A percentile compares a stretch with the other conserved stretches of the same genome.
phyloP scores from a whole-genome alignment of 768 basidiomycete species.

The Russula sp. region DNA sequence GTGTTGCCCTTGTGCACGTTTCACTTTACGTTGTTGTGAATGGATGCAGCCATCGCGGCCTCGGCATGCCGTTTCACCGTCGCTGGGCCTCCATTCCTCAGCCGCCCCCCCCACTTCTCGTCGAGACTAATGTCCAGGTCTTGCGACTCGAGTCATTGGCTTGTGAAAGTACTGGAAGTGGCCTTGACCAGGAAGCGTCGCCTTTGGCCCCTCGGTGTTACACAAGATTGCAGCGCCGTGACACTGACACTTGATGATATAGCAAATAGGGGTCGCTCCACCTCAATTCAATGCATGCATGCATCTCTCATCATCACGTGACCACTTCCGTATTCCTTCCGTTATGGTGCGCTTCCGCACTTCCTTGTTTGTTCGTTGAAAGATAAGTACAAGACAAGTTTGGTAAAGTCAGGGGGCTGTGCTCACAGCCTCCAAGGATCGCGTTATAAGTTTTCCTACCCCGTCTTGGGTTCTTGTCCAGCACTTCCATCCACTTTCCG shows the following conservation, averaged over 20 bases:
- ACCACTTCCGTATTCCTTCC: background rate
- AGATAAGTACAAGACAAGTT: background rate
- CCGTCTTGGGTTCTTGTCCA: background rate
- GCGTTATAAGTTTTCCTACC: conserved; percentile 2
- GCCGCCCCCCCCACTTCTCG: background rate
- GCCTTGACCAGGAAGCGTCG: no score
- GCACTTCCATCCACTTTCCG: conserved; percentile 1
- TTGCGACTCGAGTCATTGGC: background rate
- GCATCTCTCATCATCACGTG: background rate
- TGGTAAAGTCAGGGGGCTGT: background rate
- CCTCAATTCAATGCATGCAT: no score
- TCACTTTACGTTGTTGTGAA: conserved; percentile 3
- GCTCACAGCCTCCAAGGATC: conserved; percentile 9
- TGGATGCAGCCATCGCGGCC: background rate
- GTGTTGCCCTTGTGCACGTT: background rate
- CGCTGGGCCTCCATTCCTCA: background rate
- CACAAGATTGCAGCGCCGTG: background rate
- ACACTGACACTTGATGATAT: no score
- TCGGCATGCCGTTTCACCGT: background rate
- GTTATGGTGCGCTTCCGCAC: background rate
- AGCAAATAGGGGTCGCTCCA: no score
- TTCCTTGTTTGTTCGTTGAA: background rate
- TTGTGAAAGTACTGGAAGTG: no score
- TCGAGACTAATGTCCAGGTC: background rate
- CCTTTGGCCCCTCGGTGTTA: no score